These are phyloP conservation scores for Penicillium aurantiogriseum DNA, from an alignment of 2,329 filamentous ascomycete genomes.

Conservation along the genomic window DNA sequence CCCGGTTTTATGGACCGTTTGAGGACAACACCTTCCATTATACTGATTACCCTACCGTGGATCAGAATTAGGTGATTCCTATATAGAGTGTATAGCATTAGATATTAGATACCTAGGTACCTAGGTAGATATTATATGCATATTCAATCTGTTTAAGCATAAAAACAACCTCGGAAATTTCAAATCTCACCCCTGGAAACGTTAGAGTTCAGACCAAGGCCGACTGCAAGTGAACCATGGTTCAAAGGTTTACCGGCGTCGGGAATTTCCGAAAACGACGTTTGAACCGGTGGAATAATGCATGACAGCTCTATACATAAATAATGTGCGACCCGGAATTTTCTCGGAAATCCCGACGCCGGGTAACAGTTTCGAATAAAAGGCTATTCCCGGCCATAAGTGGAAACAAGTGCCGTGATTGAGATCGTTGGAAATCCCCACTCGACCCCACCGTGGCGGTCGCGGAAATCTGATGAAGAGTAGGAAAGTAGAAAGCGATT, in stretches of 20 bases:
- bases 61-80: background rate
- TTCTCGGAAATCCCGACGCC: too few species aligned
- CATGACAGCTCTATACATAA: background rate
- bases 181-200: background rate
- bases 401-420: background rate
- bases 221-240: background rate
- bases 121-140: background rate
- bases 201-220: background rate
- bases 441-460: background rate
- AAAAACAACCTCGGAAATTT: background rate
- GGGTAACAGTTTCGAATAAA: too few species aligned
- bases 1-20: conserved; percentile 46
- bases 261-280: background rate
- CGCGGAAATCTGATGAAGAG: background rate
- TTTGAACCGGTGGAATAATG: background rate
- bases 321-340: too few species aligned
- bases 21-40: conserved; percentile 35
- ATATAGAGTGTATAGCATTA: background rate
- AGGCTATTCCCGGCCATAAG: too few species aligned
- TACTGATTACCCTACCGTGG: conserved; percentile 28
- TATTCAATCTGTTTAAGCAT: background rate
- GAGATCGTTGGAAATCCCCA: background rate
- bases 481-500: background rate
- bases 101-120: background rate
- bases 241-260: background rate